Evolutionary conservation across 176 grass and related monocot species (phyloP).

Genomic region (Oryza punctata): DNA sequence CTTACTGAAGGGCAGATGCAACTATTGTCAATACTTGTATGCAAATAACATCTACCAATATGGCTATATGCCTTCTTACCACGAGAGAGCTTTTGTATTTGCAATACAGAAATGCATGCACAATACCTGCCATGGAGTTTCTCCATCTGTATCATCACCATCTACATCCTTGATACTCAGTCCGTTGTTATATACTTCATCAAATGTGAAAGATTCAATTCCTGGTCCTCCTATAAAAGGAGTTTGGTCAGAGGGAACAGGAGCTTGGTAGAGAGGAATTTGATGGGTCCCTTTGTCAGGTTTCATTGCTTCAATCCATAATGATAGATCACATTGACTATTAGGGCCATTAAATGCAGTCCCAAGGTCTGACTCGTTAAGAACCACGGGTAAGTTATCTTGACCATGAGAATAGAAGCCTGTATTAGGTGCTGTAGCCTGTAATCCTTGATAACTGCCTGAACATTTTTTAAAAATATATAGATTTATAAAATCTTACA

Average conservation of each 20-base stretch:
- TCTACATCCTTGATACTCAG: conserved; percentile 47
- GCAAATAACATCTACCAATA: not conserved
- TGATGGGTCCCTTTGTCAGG: conserved; percentile 38
- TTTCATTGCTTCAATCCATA: conserved; percentile 55
- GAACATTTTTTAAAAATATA: conserved; percentile 41
- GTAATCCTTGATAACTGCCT: conserved; percentile 57
- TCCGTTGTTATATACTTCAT: conserved; percentile 60
- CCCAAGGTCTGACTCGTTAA: conserved; percentile 45
- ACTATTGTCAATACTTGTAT: not conserved
- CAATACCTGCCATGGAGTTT: conserved; percentile 71
- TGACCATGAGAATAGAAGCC: conserved; percentile 49
- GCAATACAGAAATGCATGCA: conserved; percentile 16
- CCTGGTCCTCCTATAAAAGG: conserved; percentile 45
- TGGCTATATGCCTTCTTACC: not conserved
- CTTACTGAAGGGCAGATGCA: not conserved
- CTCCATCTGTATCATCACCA: conserved; percentile 40
- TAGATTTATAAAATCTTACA: conserved; percentile 6
- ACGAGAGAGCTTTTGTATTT: conserved; percentile 8
- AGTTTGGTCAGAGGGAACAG: conserved; percentile 44
- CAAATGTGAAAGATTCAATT: conserved; percentile 63
- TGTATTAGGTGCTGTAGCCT: conserved; percentile 43
- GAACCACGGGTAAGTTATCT: conserved; percentile 50
- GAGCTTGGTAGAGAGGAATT: conserved; percentile 42
- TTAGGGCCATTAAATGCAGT: conserved; percentile 52
- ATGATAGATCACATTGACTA: conserved; percentile 58